Evolutionary conservation across 352 stramenopile species (phyloP).

Genomic region (Phytophthora tentaculata): DNA sequence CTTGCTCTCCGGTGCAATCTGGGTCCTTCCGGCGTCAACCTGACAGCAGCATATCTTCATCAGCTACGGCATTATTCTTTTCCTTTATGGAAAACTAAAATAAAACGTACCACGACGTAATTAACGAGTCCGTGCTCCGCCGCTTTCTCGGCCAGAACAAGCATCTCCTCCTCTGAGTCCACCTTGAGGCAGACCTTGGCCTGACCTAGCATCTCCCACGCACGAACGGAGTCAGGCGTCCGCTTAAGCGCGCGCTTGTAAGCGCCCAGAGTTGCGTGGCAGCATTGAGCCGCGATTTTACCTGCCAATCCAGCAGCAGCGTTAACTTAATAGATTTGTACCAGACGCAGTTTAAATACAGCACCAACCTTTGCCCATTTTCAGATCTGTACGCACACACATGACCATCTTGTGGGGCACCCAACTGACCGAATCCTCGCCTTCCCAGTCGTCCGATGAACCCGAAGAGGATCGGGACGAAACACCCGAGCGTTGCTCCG

Average conservation of each 20-base stretch:
- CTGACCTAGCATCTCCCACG: constrained; percentile 87
- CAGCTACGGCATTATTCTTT: background rate
- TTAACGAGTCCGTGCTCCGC: constrained; percentile 69
- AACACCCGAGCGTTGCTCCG: constrained; percentile 4
- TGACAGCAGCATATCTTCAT: constrained; percentile 25
- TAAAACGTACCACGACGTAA: constrained; percentile 78
- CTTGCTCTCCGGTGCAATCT: constrained; percentile 88
- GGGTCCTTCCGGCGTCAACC: constrained; percentile 82
- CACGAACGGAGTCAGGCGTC: constrained; percentile 66
- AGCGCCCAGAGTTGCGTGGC: constrained; percentile 92
- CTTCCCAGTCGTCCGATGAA: constrained; percentile 71
- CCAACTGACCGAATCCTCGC: constrained; percentile 61
- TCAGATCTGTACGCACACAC: constrained; percentile 94
- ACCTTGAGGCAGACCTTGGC: constrained; percentile 89
- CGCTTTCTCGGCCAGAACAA: constrained; percentile 69
- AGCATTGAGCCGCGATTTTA: constrained; percentile 89
- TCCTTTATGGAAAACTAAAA: background rate
- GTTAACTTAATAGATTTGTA: background rate
- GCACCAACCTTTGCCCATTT: constrained; percentile 96
- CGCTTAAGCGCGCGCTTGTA: constrained; percentile 93
- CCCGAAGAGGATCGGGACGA: constrained; percentile 38
- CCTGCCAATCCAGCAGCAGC: constrained; percentile 47
- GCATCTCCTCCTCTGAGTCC: constrained; percentile 85
- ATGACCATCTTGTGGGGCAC: constrained; percentile 94
- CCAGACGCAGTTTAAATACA: background rate